Evolutionary conservation across 306 rosid genomes (phyloP).

Genomic region (Cicer judaicum): DNA sequence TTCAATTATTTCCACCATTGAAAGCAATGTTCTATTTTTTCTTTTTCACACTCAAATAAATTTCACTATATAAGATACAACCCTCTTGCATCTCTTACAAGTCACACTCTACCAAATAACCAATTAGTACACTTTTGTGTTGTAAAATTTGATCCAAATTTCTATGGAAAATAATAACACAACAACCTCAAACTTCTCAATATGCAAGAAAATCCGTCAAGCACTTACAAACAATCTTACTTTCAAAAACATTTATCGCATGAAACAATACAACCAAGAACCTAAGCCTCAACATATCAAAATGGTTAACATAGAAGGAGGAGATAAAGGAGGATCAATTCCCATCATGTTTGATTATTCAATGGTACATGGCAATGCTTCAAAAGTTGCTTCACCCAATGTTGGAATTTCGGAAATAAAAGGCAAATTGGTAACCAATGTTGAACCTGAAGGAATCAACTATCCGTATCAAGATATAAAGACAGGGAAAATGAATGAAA

Average conservation of each 20-base stretch:
- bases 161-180: slow-evolving; percentile 48
- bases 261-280: slow-evolving; percentile 28
- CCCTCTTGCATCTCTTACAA: background rate
- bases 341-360: slow-evolving; percentile 53
- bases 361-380: background rate
- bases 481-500: background rate
- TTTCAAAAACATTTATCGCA: slow-evolving; percentile 36
- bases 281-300: slow-evolving; percentile 36
- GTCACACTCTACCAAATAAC: slow-evolving; percentile 34
- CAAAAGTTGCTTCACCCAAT: slow-evolving; percentile 32
- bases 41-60: background rate
- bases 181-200: slow-evolving; percentile 40
- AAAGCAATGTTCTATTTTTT: slow-evolving; percentile 4
- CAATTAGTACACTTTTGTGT: slow-evolving; percentile 2
- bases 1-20: slow-evolving; percentile 35
- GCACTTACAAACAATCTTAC: slow-evolving; percentile 47
- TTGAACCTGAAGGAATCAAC: slow-evolving; percentile 30
- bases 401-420: slow-evolving; percentile 25
- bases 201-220: slow-evolving; percentile 57
- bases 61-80: slow-evolving; percentile 45
- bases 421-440: background rate
- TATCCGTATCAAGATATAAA: background rate
- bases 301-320: background rate
- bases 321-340: slow-evolving; percentile 20
- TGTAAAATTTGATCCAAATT: background rate